phyloP scores from a whole-genome alignment of 2,329 filamentous ascomycete species.

The Trichoderma sp. region DNA sequence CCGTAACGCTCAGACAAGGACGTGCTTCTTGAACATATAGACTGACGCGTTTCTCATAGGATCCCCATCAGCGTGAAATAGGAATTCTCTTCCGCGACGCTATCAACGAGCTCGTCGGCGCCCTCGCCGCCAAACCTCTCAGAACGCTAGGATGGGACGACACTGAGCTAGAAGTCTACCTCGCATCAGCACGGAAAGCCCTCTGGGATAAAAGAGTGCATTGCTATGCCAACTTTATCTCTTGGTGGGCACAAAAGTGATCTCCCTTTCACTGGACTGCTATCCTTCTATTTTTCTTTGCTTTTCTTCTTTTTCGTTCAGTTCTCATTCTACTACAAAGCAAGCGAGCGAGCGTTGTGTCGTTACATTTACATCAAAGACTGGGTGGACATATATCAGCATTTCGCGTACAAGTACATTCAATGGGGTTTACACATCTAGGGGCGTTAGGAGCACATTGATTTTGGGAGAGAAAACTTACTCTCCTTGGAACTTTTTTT shows the following conservation, averaged over 20 bases:
- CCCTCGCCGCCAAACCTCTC: slow-evolving; percentile 37
- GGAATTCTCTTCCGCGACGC: slow-evolving; percentile 41
- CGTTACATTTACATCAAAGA: background rate
- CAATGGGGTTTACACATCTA: background rate
- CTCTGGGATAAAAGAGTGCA: slow-evolving; percentile 33
- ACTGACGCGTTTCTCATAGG: slow-evolving; percentile 13
- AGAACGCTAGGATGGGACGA: slow-evolving; percentile 31
- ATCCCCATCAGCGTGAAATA: slow-evolving; percentile 33
- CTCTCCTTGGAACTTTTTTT: background rate
- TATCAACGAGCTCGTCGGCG: slow-evolving; percentile 37
- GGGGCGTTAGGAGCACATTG: background rate
- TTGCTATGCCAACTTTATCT: slow-evolving; percentile 37
- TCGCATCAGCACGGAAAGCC: slow-evolving; percentile 28
- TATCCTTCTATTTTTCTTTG: background rate
- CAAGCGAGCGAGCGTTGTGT: background rate
- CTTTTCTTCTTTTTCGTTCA: background rate
- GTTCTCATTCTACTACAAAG: background rate
- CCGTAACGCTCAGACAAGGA: background rate
- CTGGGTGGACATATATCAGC: background rate
- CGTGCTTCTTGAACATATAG: background rate
- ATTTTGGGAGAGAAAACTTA: background rate
- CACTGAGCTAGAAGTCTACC: slow-evolving; percentile 31
- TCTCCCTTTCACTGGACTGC: background rate
- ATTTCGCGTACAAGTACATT: background rate
- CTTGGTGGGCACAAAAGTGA: slow-evolving; percentile 39